Conservation (phyloP, 352 stramenopile species). For the Phytophthora pisi region DNA sequence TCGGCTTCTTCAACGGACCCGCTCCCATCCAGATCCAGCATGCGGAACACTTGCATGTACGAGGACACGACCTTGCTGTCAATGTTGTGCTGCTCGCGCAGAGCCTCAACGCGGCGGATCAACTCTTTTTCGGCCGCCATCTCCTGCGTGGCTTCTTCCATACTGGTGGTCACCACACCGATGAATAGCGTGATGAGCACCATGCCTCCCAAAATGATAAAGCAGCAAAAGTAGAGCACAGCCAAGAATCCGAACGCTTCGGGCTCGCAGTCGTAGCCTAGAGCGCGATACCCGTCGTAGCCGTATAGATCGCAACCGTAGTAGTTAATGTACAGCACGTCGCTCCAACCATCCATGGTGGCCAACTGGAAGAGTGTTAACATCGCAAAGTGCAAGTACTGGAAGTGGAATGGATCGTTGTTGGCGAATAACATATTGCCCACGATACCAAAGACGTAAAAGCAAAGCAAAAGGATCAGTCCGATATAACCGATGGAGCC, state of each 20-base stretch:
- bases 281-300: conserved; percentile 61
- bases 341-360: conserved; percentile 92
- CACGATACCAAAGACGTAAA: conserved; percentile 92
- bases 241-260: conserved; percentile 50
- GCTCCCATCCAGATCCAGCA: conserved; percentile 83
- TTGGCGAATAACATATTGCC: conserved; percentile 89
- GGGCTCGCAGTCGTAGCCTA: conserved; percentile 68
- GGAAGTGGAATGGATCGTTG: conserved; percentile 91
- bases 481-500: conserved; percentile 90
- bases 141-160: conserved; percentile 90
- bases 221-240: conserved; percentile 81
- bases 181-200: conserved; percentile 93
- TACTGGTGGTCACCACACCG: conserved; percentile 91
- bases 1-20: conserved; percentile 88
- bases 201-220: conserved; percentile 86
- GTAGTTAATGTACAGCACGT: conserved; percentile 92
- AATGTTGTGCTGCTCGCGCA: conserved; percentile 61
- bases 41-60: conserved; percentile 86
- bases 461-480: conserved; percentile 88
- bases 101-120: conserved; percentile 59
- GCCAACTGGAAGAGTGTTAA: conserved; percentile 88
- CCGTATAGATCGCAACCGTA: conserved; percentile 88
- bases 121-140: conserved; percentile 81
- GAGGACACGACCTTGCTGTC: conserved; percentile 55
- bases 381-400: conserved; percentile 88